Base-by-base conservation (phyloP, 1,284 basidiomycete species). In the Irpex rosettiformis region DNA sequence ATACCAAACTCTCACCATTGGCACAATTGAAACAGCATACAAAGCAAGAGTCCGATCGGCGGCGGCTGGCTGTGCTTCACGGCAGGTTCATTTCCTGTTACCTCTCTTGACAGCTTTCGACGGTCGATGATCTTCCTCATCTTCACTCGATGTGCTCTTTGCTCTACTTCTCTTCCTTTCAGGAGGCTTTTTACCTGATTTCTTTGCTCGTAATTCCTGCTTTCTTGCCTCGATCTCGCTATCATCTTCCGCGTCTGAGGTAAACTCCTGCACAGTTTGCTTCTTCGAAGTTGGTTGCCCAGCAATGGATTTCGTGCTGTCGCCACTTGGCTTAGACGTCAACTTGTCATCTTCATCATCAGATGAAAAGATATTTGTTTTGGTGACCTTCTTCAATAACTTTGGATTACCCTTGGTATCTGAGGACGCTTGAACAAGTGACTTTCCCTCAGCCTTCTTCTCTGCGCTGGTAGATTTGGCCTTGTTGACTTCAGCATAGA, bases 341-440 rank as follows among this genome's bases (percentile, higher is more conserved):
- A 37, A 2, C 25, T 66, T 63, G 7, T 68, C 67, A 43, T 66
- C 69, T 1, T 77, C 77, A 24, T 74, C 72, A 53, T 82, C 80
- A 52, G 81, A 82, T 48, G 67, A 77, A 69, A 84, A 84, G 2
- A 75, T 74, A 65, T 83, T 75, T 40, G 76, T 74, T 1, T 62
- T 61, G 16, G 56, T 66, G 27, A 69, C 68, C 65, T 76, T 80
- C 63, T 73, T 78, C 67, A 22, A 45, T 1, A 74, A 69, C 62
- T 79, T 81, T 8, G 73, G 73, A 66, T 78, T 80, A 37, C 52
- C 52, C 18, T 27, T 53, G 33, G n/a, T 21, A 27, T 28, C 25
- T 22, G 40, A 22, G 45, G 25, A 25, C 5, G 45, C 42, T n/a
- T 40, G 3, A 21, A 56, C 37, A 21, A 53, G 43, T 1, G 60